A percentile compares a stretch with the other conserved stretches of the same genome.
These are phyloP conservation scores for Pontederia paniculata DNA, from an alignment of 176 grass and related monocot genomes.

Conservation along the genomic window DNA sequence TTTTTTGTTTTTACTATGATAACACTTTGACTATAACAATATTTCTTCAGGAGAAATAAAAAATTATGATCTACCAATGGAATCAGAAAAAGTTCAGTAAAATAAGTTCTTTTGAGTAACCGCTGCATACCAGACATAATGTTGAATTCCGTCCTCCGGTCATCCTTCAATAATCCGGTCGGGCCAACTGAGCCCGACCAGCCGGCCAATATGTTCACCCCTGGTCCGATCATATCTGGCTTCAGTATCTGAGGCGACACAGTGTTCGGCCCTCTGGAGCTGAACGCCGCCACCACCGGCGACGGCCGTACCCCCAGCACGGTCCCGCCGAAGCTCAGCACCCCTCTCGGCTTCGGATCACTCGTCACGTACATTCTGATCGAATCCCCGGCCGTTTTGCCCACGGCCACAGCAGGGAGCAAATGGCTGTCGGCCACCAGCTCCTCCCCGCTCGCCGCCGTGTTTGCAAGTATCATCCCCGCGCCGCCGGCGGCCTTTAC, in stretches of 20 bases:
- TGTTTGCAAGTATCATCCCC: conserved; percentile 89
- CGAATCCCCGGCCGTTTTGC: conserved; percentile 46
- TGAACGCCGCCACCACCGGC: conserved; percentile 86
- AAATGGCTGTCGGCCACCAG: conserved; percentile 89
- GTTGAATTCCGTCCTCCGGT: conserved; percentile 78
- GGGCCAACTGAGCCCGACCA: conserved; percentile 72
- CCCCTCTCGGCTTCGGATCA: conserved; percentile 36
- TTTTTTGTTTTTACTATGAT: too few relatives aligned
- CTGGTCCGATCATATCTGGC: conserved; percentile 90
- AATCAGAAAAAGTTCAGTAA: background rate
- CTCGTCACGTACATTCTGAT: conserved; percentile 50
- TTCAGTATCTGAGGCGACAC: conserved; percentile 78
- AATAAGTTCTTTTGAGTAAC: background rate
- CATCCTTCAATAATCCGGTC: conserved; percentile 68
- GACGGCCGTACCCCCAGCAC: conserved; percentile 72
- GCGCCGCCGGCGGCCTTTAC: conserved; percentile 67
- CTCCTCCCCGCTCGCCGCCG: conserved; percentile 73
- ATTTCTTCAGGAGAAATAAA: background rate
- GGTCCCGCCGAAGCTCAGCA: conserved; percentile 78
- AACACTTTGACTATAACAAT: too few relatives aligned
- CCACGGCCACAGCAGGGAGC: conserved; percentile 66
- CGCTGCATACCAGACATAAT: conserved; percentile 74
- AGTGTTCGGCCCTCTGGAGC: conserved; percentile 84
- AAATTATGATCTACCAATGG: background rate
- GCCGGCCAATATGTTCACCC: conserved; percentile 86